Evolutionary conservation across 1,284 basidiomycete species (phyloP), one percentile per base, ranked within the genome.

Genomic region (Naganishia sp.): DNA sequence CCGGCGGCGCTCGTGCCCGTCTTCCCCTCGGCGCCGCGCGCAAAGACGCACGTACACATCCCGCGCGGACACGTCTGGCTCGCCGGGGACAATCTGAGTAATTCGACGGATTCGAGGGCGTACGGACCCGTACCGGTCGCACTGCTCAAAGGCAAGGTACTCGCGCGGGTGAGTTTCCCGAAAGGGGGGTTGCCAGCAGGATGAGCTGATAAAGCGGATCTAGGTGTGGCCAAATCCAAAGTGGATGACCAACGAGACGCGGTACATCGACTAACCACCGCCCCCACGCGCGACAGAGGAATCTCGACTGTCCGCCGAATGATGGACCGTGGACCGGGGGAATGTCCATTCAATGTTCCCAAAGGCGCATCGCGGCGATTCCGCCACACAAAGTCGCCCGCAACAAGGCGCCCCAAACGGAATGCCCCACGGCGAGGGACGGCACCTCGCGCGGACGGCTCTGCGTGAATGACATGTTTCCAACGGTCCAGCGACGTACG

Each of bases 41-140:
- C 87, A 88, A 74, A 71, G 15, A 68, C 73, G 63, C 90, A 90
- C 73, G 84, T 91, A 18, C 76, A 87, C 33, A 80, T 94, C 9
- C 91, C 92, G 1, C 85, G 85, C 72, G 90, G 90, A 2, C 90
- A 94, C 77, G 78, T 97, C n/a, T 99, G 94, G 94, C 82, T 96
- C 50, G 85, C 84, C 33, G 95, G 95, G 15, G 95, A 99, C 81
- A 99, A 99, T 73, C 82, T 90, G 65, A 83, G 85, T 36, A 85
- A 85, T 72, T 94, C 92, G 50, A 86, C 87, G 10, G 95, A 98
- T 79, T 97, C 93, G 33, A 84, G 94, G 65, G 81, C 84, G 49
- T 97, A 97, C 79, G 95, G 95, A 0, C 94, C 95, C 6, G 88
- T 99, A 0, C 88, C 95, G 0, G 84, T 94, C 68, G 90, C 86